These are phyloP conservation scores for Salix purpurea DNA, from an alignment of 345 rosid genomes.

Conservation along the genomic window DNA sequence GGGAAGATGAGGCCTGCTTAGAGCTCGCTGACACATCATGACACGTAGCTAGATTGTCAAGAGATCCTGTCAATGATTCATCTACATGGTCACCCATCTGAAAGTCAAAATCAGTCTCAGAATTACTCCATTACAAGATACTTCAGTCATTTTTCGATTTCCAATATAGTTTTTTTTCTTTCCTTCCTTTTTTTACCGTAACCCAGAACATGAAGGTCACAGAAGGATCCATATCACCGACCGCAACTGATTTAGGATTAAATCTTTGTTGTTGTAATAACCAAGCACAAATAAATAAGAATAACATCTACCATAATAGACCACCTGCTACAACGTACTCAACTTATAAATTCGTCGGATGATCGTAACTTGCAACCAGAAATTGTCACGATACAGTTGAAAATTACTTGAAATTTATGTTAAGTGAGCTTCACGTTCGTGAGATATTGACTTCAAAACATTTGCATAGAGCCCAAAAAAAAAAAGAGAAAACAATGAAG, in stretches of 20 bases:
- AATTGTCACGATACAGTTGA: no score
- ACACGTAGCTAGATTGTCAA: background rate
- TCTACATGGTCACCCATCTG: constrained; percentile 8
- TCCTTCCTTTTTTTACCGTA: background rate
- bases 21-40: constrained; percentile 2
- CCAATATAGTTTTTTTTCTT: background rate
- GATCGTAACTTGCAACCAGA: no score
- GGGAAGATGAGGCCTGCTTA: background rate
- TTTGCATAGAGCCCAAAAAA: background rate
- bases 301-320: no score
- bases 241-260: background rate
- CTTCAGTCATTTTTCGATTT: background rate
- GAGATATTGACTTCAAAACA: no score
- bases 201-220: background rate
- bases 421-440: no score
- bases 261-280: background rate
- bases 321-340: no score
- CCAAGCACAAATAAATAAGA: background rate
- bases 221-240: background rate
- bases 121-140: background rate
- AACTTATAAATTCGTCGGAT: no score
- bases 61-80: constrained; percentile 1
- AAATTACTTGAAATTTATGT: no score
- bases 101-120: background rate
- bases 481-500: background rate